phyloP scores from a whole-genome alignment of 2,329 filamentous ascomycete genomes.

The Neonectria punicea region DNA sequence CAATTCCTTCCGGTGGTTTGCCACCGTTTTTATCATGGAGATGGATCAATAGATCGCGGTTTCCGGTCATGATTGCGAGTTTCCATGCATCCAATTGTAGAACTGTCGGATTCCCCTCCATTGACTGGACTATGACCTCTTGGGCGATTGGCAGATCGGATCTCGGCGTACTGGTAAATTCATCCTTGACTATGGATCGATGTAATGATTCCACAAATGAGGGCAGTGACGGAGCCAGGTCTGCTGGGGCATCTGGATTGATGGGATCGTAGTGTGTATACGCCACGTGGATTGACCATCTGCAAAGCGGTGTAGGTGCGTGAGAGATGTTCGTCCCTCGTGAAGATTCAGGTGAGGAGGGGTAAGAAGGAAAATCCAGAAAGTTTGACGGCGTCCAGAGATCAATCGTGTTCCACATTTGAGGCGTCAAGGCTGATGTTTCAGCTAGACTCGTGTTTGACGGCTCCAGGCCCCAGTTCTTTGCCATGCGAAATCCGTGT shows the following conservation, averaged over 20 bases:
- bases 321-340: neutral
- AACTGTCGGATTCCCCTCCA: neutral
- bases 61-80: slow-evolving; percentile 26
- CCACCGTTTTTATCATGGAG: neutral
- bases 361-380: neutral
- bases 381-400: neutral
- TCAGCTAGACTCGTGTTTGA: neutral
- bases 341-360: neutral
- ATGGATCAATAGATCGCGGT: neutral
- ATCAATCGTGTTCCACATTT: too few relatives aligned
- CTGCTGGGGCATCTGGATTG: neutral
- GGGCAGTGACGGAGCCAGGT: too few relatives aligned
- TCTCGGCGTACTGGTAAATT: slow-evolving; percentile 9
- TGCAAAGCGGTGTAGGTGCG: slow-evolving; percentile 10
- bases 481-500: slow-evolving; percentile 6
- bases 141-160: slow-evolving; percentile 5
- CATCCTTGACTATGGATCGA: neutral
- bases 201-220: slow-evolving; percentile 14
- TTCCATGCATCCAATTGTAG: slow-evolving; percentile 20
- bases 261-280: too few relatives aligned
- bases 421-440: too few relatives aligned
- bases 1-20: neutral
- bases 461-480: neutral
- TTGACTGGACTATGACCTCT: neutral
- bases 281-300: slow-evolving; percentile 16